A percentile compares a stretch with the other conserved stretches of the same genome.
phyloP scores from a whole-genome alignment of 1,139 yeast genomes.

The Kurtzmaniella natalensis region DNA sequence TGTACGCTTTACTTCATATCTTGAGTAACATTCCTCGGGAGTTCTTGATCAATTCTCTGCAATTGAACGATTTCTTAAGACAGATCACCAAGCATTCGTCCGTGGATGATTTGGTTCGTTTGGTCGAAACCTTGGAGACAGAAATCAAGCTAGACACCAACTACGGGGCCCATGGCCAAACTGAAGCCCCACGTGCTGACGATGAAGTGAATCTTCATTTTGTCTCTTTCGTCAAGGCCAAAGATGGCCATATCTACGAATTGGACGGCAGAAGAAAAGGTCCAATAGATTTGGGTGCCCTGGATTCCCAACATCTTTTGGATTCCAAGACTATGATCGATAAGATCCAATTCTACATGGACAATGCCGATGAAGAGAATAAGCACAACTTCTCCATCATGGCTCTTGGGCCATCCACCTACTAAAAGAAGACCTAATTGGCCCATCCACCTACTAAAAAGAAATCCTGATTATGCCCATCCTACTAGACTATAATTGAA shows the following conservation, averaged over 20 bases:
- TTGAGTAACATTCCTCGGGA: conserved; percentile 58
- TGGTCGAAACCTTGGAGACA: conserved; percentile 53
- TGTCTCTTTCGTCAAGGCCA: conserved; percentile 63
- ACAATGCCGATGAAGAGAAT: conserved; percentile 54
- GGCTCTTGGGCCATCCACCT: conserved; percentile 61
- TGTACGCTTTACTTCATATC: conserved; percentile 80
- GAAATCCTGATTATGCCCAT: no score
- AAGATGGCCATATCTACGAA: conserved; percentile 64
- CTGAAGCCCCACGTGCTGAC: conserved; percentile 72
- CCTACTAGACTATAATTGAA: no score
- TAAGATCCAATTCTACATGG: conserved; percentile 64
- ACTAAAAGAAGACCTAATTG: no score
- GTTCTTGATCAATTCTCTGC: conserved; percentile 33
- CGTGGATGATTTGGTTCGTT: conserved; percentile 35
- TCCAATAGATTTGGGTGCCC: conserved; percentile 59
- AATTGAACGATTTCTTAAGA: conserved; percentile 23
- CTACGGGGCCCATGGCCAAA: conserved; percentile 67
- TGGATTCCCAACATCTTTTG: conserved; percentile 44
- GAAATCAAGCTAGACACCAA: conserved; percentile 46
- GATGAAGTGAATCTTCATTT: conserved; percentile 72
- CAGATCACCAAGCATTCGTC: conserved; percentile 18
- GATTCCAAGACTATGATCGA: conserved; percentile 46
- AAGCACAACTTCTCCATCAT: conserved; percentile 61
- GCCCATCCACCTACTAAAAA: no score
- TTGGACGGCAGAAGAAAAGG: conserved; percentile 87